These are phyloP conservation scores for Hamamelis virginiana DNA, from an alignment of 164 flowering plant genomes.

Conservation along the genomic window DNA sequence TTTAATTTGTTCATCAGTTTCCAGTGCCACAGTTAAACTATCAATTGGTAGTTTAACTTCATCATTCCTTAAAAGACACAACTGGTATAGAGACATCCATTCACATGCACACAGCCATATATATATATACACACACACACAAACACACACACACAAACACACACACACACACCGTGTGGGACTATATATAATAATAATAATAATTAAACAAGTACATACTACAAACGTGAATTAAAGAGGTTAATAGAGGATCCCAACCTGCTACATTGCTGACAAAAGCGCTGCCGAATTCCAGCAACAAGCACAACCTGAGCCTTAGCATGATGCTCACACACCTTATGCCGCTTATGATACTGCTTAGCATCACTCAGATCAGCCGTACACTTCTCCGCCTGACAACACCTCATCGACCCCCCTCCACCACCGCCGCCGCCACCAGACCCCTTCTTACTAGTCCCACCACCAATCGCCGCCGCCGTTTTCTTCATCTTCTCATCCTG, in stretches of 20 bases:
- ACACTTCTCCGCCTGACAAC: conserved; percentile 58
- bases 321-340: conserved; percentile 56
- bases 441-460: conserved; percentile 11
- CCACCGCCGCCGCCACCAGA: conserved; percentile 7
- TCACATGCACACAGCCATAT: no score
- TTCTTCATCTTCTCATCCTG: conserved; percentile 18
- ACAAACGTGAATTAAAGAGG: no score
- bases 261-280: conserved; percentile 68
- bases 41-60: no score
- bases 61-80: no score
- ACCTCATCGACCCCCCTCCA: conserved; percentile 17
- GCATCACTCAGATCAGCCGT: conserved; percentile 43
- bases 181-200: no score
- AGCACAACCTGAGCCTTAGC: conserved; percentile 49
- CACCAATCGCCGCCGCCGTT: not conserved
- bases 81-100: no score
- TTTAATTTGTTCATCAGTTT: no score
- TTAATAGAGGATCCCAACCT: conserved; percentile 24
- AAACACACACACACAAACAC: no score
- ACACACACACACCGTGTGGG: not conserved
- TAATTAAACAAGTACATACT: no score
- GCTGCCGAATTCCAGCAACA: conserved; percentile 43
- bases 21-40: no score
- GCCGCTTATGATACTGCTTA: conserved; percentile 48
- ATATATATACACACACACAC: no score